Conservation (phyloP, 768 basidiomycete genomes). For the Psilocybe azurescens region DNA sequence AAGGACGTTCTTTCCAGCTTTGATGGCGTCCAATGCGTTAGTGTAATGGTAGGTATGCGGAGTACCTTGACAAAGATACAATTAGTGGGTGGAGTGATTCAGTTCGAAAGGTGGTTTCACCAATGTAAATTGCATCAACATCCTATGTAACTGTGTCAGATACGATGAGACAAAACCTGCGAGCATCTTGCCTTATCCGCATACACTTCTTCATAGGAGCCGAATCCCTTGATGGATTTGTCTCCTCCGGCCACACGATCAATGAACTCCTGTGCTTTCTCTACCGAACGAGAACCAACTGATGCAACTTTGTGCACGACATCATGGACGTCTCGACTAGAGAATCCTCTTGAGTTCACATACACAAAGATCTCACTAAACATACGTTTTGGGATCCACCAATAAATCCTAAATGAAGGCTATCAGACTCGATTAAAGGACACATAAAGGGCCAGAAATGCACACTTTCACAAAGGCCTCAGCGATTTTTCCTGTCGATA, state of each 20-base stretch:
- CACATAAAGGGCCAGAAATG: neutral
- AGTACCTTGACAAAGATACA: slow-evolving; percentile 55
- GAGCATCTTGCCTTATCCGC: slow-evolving; percentile 57
- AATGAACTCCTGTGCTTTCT: slow-evolving; percentile 77
- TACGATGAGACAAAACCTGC: neutral
- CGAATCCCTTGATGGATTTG: slow-evolving; percentile 66
- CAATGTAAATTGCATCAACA: slow-evolving; percentile 71
- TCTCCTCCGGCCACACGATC: slow-evolving; percentile 53
- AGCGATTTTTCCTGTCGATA: slow-evolving; percentile 82
- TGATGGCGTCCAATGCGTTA: slow-evolving; percentile 77
- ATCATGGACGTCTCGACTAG: slow-evolving; percentile 69
- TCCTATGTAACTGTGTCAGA: slow-evolving; percentile 41
- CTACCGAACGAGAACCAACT: slow-evolving; percentile 76
- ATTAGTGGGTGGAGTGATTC: neutral
- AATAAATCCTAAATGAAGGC: slow-evolving; percentile 68
- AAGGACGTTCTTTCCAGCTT: slow-evolving; percentile 83
- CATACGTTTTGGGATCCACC: slow-evolving; percentile 73
- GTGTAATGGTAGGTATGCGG: slow-evolving; percentile 86
- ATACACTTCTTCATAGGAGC: slow-evolving; percentile 77
- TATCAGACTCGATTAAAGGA: neutral
- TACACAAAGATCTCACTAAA: neutral
- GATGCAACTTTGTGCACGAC: slow-evolving; percentile 72
- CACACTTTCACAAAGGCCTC: slow-evolving; percentile 68
- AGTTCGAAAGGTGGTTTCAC: slow-evolving; percentile 1
- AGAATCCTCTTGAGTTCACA: neutral